These are phyloP conservation scores for Backusella circina DNA, from an alignment of 192 early-diverging fungal genomes.

Conservation along the genomic window DNA sequence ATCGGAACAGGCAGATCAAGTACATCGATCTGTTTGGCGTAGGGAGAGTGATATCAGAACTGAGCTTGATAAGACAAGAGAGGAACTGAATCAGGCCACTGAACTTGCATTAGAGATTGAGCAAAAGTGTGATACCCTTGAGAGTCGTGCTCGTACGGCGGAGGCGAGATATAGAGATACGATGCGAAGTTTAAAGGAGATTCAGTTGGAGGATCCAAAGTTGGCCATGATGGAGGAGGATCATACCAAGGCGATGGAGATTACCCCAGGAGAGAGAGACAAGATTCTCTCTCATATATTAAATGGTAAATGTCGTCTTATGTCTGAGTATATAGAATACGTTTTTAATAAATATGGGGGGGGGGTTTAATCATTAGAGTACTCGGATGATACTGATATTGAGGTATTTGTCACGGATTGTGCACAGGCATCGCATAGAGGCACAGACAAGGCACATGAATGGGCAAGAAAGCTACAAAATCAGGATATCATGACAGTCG, in stretches of 20 bases:
- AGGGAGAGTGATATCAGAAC: constrained; percentile 33
- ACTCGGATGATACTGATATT: constrained; percentile 56
- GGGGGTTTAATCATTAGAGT: constrained; percentile 14
- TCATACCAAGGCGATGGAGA: neutral
- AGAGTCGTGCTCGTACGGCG: constrained; percentile 18
- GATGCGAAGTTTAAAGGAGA: constrained; percentile 18
- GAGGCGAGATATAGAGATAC: constrained; percentile 26
- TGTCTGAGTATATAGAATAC: neutral
- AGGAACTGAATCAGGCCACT: constrained; percentile 21
- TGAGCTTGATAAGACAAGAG: constrained; percentile 27
- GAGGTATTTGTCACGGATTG: constrained; percentile 68
- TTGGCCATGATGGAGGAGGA: neutral
- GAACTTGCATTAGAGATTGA: constrained; percentile 24
- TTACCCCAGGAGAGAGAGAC: constrained; percentile 5
- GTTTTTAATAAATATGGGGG: too few relatives aligned
- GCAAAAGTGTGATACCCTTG: constrained; percentile 23
- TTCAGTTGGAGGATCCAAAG: constrained; percentile 2
- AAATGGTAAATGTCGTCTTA: constrained; percentile 21
- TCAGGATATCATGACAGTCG: constrained; percentile 80
- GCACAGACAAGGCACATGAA: constrained; percentile 68
- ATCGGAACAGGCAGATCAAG: constrained; percentile 23
- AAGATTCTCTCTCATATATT: constrained; percentile 30
- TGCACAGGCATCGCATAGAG: constrained; percentile 59
- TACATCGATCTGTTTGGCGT: constrained; percentile 28
- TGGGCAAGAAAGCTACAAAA: constrained; percentile 69